A percentile compares a stretch with the other conserved stretches of the same genome.
Conservation (phyloP, 202 grass and related monocot species). For the Musa balbisiana region DNA sequence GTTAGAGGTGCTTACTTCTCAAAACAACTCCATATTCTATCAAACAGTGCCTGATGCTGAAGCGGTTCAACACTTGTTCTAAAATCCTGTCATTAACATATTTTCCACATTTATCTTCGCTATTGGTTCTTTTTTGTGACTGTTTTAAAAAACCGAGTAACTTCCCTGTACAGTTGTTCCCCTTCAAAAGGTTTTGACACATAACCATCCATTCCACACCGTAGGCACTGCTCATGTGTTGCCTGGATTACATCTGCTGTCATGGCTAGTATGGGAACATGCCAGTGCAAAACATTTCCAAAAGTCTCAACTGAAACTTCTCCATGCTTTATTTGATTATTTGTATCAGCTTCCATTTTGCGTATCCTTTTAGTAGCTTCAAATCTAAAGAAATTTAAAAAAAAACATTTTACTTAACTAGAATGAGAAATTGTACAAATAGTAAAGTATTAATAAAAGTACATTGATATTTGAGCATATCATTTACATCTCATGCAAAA, state of each 20-base stretch:
- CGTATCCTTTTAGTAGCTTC: conserved; percentile 82
- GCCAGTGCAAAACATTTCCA: conserved; percentile 42
- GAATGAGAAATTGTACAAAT: neutral
- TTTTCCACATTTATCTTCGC: conserved; percentile 37
- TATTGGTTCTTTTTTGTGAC: conserved; percentile 41
- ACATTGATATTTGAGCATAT: neutral
- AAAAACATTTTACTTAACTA: conserved; percentile 14
- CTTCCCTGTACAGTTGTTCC: conserved; percentile 96
- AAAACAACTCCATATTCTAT: conserved; percentile 6
- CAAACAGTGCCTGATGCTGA: neutral
- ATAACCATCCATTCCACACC: conserved; percentile 87
- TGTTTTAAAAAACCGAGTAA: conserved; percentile 71
- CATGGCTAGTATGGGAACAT: conserved; percentile 94
- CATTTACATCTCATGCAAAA: neutral
- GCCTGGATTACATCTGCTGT: conserved; percentile 99
- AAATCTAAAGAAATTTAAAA: conserved; percentile 43
- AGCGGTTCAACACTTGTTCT: neutral
- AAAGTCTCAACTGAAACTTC: conserved; percentile 42
- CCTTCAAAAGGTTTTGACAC: conserved; percentile 98
- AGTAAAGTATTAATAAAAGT: neutral
- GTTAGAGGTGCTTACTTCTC: neutral
- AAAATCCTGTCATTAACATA: conserved; percentile 32
- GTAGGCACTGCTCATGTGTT: conserved; percentile 83
- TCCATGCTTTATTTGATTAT: conserved; percentile 53
- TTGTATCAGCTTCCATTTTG: conserved; percentile 67